Base-by-base conservation (phyloP, 2,329 filamentous ascomycete species). In the Allantophomopsis cytisporea region DNA sequence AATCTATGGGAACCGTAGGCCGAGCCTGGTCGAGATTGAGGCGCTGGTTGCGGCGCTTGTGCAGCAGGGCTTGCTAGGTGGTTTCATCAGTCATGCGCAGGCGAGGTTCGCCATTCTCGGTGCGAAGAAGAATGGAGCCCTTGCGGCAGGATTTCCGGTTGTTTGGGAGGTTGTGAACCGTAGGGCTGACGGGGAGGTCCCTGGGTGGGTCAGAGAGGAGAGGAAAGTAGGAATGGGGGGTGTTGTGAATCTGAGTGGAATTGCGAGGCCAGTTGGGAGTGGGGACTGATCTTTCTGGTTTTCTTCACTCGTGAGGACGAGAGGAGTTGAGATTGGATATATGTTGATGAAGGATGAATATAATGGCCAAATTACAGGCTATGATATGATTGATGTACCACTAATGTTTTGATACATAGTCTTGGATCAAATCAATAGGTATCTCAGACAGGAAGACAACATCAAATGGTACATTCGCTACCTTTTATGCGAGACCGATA, bases 71-170 rank as follows among this genome's bases (percentile, higher is more conserved):
- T 64, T 94, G 17, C 67, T 95, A 54, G 77, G 80, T 48, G 89
- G 88, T 2, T 95, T 88, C 53, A 71, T 95, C 20, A 83, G 83
- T 13, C 85, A 93, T 51, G 72, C 72, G 18, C 76, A 79, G 52
- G 71, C 72, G 34, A 78, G 83, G 37, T 87, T 95, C 52, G 87
- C 86, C 11, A 83, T 95, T 34, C 76, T 82, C 39, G 87, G 88
- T 2, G 77, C 83, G 17, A 81, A 79, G 64, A 73, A 71, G 46
- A 73, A 71, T 4, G 71, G 74, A 17, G 71, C 80, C 0, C 59
- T 84, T 15, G 65, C 66, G 28, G 81, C 80, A 1, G 84, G 83
- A 0, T 95, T 89, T 64, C 87, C 88, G 1, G 65, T 63, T 34
- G 75, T 84, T 1, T 86, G 80, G 69, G 67, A 76, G 41, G 79